Base-by-base conservation (phyloP, 2,329 filamentous ascomycete species). In the Phialophora verrucosa region DNA sequence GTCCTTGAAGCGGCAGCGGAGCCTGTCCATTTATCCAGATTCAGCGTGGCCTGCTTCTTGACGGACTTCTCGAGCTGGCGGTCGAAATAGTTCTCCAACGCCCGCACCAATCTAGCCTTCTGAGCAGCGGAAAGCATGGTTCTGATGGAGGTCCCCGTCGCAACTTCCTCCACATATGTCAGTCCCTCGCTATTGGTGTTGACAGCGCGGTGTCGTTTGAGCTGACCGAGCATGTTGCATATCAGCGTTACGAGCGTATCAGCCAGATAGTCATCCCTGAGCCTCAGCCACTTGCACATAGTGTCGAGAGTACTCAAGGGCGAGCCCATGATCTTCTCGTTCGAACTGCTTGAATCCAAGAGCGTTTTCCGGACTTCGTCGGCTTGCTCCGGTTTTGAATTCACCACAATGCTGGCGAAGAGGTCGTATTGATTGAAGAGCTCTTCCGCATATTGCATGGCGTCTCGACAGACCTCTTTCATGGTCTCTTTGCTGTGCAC, bases 381-480 rank as follows among this genome's bases (percentile, higher is more conserved):
- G 67, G 73, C 74, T 67, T 78, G 78, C 12, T 74, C 76, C 8
- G 75, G 76, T 62, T 81, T 79, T 27, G 80, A 79, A 59, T 81
- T 80, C 47, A 80, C 80, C 64, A 93, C 77, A 12, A 91, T 90
- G 54, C 89, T 90, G 1, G 91, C 87, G 69, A 99, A 88, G 65
- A 97, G 85, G 59, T 88, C 89, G 76, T 96, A 95, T 72, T 97
- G 89, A 49, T 91, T 89, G 74, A 98, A 91, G 1, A 97, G 84
- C 42, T 87, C 85, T 74, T 96, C 91, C 0, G 94, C 93, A 74
- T 97, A 91, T 73, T 98, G 92, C 87, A 99, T 99, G 14, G 91
- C 91, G 75, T 97, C 92, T 71, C 95, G 89, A 75, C 93, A 97
- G 74, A 98, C 97, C 64, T 97, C 89, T 73, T 93, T 90, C 91